A percentile compares a stretch with the other conserved stretches of the same genome.
Evolutionary conservation across 768 basidiomycete genomes (phyloP).

Genomic region (Neoboletus magnificus): DNA sequence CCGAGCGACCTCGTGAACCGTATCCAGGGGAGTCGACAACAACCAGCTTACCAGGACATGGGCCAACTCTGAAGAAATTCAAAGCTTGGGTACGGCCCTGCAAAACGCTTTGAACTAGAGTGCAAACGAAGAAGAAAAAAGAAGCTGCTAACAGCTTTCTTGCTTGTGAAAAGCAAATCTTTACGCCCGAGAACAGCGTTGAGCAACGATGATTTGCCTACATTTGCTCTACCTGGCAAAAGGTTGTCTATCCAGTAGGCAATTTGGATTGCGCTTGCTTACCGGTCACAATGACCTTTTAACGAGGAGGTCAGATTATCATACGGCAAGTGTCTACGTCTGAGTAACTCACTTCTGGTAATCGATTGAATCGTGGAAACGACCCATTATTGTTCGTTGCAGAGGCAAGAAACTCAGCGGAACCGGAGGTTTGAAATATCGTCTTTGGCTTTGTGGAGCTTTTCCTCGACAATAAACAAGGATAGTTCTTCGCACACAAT

Average conservation of each 20-base stretch:
- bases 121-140: neutral
- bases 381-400: constrained; percentile 16
- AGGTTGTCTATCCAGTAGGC: neutral
- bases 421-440: constrained; percentile 23
- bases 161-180: constrained; percentile 59
- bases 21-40: constrained; percentile 84
- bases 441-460: constrained; percentile 10
- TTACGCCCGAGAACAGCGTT: constrained; percentile 64
- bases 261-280: neutral
- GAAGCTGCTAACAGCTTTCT: constrained; percentile 55
- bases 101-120: neutral
- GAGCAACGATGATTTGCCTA: constrained; percentile 71
- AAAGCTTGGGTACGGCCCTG: constrained; percentile 72
- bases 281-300: constrained; percentile 30
- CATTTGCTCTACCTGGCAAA: constrained; percentile 66
- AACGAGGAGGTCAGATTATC: neutral
- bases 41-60: constrained; percentile 49
- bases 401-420: constrained; percentile 29
- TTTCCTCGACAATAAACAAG: constrained; percentile 2
- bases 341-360: constrained; percentile 29
- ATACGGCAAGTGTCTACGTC: neutral
- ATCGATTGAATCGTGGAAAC: constrained; percentile 13
- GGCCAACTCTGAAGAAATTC: constrained; percentile 72
- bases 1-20: constrained; percentile 65
- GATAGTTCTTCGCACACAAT: neutral